phyloP scores from a whole-genome alignment of 805 yeast species.

The Zygosaccharomyces bailii region DNA sequence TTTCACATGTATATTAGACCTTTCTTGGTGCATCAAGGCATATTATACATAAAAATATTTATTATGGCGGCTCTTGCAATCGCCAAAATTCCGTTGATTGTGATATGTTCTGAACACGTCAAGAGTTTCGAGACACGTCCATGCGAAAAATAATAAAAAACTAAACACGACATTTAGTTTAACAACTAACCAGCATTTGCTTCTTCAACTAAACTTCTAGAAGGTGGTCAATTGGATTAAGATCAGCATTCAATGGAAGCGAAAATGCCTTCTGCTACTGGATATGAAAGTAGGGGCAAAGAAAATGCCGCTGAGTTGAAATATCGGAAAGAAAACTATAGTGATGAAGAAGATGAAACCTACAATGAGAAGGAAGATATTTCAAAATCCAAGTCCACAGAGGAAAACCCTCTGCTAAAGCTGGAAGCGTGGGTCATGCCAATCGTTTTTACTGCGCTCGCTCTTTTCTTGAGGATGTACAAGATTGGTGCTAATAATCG shows the following conservation, averaged over 20 bases:
- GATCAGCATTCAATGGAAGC: constrained; percentile 12
- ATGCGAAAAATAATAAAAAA: constrained; percentile 2
- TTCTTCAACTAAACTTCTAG: not conserved
- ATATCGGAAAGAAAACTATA: constrained; percentile 12
- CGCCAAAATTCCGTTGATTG: constrained; percentile 7
- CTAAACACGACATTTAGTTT: constrained; percentile 1
- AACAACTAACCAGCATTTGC: not conserved
- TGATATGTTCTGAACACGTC: constrained; percentile 15
- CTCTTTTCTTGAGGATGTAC: constrained; percentile 57
- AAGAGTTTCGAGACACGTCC: constrained; percentile 8
- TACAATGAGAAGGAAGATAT: constrained; percentile 20
- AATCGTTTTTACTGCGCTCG: constrained; percentile 41
- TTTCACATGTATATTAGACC: too few species aligned
- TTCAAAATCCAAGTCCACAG: constrained; percentile 16
- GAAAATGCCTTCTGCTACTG: constrained; percentile 24
- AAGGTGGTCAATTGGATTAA: not conserved
- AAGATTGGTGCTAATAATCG: constrained; percentile 52
- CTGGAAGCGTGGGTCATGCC: constrained; percentile 43
- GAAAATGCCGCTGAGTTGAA: constrained; percentile 13
- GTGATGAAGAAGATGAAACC: constrained; percentile 10
- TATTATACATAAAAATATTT: too few species aligned
- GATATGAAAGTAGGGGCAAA: constrained; percentile 19
- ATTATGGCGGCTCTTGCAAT: not conserved
- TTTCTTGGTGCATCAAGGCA: too few species aligned
- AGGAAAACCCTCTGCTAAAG: constrained; percentile 12